phyloP scores from a whole-genome alignment of 208 protist genomes.

The Crithidia brevicula region DNA sequence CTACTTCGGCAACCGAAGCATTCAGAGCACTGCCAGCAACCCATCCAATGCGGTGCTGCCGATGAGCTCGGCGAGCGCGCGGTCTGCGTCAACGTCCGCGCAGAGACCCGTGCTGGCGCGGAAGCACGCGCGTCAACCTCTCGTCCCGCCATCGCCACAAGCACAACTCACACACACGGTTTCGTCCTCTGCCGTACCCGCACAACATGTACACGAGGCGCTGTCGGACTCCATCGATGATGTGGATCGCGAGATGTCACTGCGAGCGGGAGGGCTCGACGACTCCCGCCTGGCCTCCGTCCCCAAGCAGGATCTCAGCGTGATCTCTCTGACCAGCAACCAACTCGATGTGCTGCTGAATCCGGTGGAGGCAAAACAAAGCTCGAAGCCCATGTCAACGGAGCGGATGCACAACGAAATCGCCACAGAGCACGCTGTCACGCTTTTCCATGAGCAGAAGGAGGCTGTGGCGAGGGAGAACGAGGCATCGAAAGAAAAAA shows the following conservation, averaged over 20 bases:
- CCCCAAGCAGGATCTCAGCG: slow-evolving; percentile 33
- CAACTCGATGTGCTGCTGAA: slow-evolving; percentile 41
- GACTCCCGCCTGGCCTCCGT: not conserved
- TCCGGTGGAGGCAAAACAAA: not conserved
- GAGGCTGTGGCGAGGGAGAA: no score
- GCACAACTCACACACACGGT: no score
- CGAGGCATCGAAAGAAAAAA: not conserved
- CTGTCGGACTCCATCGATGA: not conserved
- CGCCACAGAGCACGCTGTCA: not conserved
- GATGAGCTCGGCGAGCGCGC: slow-evolving; percentile 6
- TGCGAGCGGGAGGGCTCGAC: not conserved
- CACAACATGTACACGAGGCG: not conserved
- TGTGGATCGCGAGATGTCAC: not conserved
- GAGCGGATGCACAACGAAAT: not conserved
- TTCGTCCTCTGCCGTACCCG: no score
- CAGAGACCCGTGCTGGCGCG: not conserved
- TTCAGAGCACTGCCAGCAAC: slow-evolving; percentile 40
- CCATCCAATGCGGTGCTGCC: slow-evolving; percentile 36
- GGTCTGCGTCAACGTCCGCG: not conserved
- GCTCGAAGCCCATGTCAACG: not conserved
- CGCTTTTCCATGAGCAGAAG: slow-evolving; percentile 8
- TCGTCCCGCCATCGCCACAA: not conserved
- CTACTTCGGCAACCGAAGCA: slow-evolving; percentile 58
- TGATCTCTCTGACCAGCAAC: slow-evolving; percentile 43
- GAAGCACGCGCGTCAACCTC: not conserved